phyloP scores from a whole-genome alignment of 495 filamentous ascomycete genomes.

The Staphylotrichum longicolle region DNA sequence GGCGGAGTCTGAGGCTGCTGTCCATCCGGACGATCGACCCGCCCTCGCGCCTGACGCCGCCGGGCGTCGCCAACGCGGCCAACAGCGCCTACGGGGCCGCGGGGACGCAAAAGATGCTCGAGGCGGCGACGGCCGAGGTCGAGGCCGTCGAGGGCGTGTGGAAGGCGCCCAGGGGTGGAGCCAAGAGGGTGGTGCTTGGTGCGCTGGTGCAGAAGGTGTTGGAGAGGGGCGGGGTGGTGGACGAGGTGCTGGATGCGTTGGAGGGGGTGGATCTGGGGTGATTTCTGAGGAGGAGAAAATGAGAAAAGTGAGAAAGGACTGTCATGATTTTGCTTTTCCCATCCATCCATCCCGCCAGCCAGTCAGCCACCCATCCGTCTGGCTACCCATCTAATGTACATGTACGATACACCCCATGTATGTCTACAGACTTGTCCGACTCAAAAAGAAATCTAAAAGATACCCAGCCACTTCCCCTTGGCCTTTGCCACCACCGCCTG shows the following conservation, averaged over 20 bases:
- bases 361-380: not conserved
- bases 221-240: conserved; percentile 70
- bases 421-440: conserved; percentile 6
- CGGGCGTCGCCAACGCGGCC: conserved; percentile 63
- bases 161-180: conserved; percentile 72
- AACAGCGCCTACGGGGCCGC: conserved; percentile 60
- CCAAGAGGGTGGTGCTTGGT: conserved; percentile 64
- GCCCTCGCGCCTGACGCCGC: conserved; percentile 57
- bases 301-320: not conserved
- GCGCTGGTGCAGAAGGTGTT: conserved; percentile 66
- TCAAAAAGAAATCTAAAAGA: conserved; percentile 36
- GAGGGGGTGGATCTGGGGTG: conserved; percentile 57
- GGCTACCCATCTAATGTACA: not conserved
- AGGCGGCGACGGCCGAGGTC: conserved; percentile 48
- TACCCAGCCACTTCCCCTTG: conserved; percentile 45
- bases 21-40: conserved; percentile 70
- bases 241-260: conserved; percentile 78
- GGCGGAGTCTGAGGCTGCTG: conserved; percentile 44
- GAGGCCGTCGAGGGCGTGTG: conserved; percentile 69
- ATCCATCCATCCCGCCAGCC: not conserved
- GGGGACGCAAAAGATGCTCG: conserved; percentile 37
- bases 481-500: conserved; percentile 19
- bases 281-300: not conserved
- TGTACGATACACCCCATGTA: not conserved
- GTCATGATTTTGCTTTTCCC: conserved; percentile 2